A percentile compares a stretch with the other conserved stretches of the same genome.
These are phyloP conservation scores for Dichomitus squalens DNA, from an alignment of 1,284 basidiomycete genomes.

Conservation along the genomic window DNA sequence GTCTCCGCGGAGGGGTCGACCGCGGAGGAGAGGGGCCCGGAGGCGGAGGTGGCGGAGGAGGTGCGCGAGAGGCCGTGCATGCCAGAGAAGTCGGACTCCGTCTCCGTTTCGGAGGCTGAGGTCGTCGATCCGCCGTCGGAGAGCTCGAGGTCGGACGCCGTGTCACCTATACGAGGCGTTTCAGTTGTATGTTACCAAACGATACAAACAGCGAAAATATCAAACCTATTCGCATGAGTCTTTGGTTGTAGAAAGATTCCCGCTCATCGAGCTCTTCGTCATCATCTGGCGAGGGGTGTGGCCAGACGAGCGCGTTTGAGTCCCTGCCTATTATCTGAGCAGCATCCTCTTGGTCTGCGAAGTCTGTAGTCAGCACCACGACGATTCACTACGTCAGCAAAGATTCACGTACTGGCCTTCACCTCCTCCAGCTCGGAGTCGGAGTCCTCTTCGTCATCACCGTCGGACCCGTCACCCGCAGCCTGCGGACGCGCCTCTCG, in stretches of 20 bases:
- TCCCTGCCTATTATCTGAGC: slow-evolving; percentile 54
- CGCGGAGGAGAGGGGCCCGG: slow-evolving; percentile 41
- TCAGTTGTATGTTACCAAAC: neutral
- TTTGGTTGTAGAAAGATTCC: slow-evolving; percentile 63
- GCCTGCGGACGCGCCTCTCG: slow-evolving; percentile 38
- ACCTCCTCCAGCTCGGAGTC: slow-evolving; percentile 69
- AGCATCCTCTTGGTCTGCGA: slow-evolving; percentile 45
- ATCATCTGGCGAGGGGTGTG: slow-evolving; percentile 45
- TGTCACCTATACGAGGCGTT: slow-evolving; percentile 50
- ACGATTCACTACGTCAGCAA: neutral
- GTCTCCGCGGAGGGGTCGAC: slow-evolving; percentile 34
- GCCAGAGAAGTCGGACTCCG: slow-evolving; percentile 36
- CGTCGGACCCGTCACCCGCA: slow-evolving; percentile 34
- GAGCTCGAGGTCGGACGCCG: slow-evolving; percentile 57
- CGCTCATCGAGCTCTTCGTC: slow-evolving; percentile 66
- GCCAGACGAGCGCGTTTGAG: slow-evolving; percentile 76
- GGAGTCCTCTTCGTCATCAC: slow-evolving; percentile 41
- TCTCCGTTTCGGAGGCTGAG: slow-evolving; percentile 38
- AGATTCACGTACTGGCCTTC: slow-evolving; percentile 53
- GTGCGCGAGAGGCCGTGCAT: slow-evolving; percentile 31
- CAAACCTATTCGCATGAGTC: slow-evolving; percentile 72
- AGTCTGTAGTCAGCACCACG: neutral
- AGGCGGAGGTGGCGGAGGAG: slow-evolving; percentile 46
- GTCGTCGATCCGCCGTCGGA: slow-evolving; percentile 60
- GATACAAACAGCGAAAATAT: neutral